Evolutionary conservation across 169 alveolate genomes (phyloP), one percentile per base, ranked within the genome.

Genomic region (Toxoplasma gondii): DNA sequence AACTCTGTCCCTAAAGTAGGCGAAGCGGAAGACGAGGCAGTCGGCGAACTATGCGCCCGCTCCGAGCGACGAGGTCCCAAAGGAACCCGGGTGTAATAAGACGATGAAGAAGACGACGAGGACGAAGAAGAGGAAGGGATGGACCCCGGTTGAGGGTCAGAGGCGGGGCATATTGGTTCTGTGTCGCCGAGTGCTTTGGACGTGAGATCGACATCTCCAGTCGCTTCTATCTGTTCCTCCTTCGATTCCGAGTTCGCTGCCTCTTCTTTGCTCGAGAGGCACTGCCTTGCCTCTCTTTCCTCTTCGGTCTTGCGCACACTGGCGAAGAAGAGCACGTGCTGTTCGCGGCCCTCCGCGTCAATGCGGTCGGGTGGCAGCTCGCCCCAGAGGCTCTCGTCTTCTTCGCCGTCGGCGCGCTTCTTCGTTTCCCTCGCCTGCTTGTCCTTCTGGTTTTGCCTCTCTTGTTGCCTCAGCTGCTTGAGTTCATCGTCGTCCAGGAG

Each of bases 401-500:
- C 84, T n/a, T 74, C 84, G 39, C 43, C 84, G 16, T 74, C 84
- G 31, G 39, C 84, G 84, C 9, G 49, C 10, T 31, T 74, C 84
- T 31, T 36, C 43, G 22, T 5, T 24, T 31, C 84, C 1, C 84
- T 22, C 84, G 49, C 84, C 39, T 34, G 44, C 45, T 36, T 31
- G 27, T 58, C 64, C 92, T 53, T 24, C 83, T 88, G 92, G 80
- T 58, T 67, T 83, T 88, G 81, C 54, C 44, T 49, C 84, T 36
- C 81, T 31, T 88, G 84, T 58, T 64, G 81, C 41, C 92, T 49
- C 67, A 67, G 81, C 83, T 43, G 58, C 58, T 88, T 88, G 22
- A 88, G 58, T 27, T 88, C 92, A 58, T 88, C 92, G 31, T 67
- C 80, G 69, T 88, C 92, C 27, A 38, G 80, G 9, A 88, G 83